A percentile compares a stretch with the other conserved stretches of the same genome.
Evolutionary conservation across 768 basidiomycete species (phyloP).

Genomic region (Russula compacta): DNA sequence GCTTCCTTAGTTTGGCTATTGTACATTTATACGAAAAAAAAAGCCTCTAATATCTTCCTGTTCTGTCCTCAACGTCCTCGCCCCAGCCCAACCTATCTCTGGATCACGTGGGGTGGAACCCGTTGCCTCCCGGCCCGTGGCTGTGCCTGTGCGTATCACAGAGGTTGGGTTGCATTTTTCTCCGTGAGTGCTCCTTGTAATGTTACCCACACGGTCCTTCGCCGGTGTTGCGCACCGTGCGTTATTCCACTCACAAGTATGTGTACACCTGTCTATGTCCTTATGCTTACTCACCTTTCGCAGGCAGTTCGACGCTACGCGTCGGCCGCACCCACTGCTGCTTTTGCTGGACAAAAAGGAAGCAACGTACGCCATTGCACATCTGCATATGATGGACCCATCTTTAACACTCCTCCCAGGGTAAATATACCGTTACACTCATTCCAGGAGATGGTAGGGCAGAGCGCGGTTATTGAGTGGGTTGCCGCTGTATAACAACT

Average conservation of each 20-base stretch:
- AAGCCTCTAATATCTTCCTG: background rate
- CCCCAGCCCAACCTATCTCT: too few relatives aligned
- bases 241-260: constrained; percentile 40
- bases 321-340: constrained; percentile 71
- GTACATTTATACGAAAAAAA: background rate
- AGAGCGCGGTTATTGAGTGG: constrained; percentile 3
- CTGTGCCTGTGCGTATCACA: background rate
- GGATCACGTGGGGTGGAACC: background rate
- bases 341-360: constrained; percentile 85
- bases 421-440: constrained; percentile 92
- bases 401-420: constrained; percentile 37
- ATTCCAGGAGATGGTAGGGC: constrained; percentile 90
- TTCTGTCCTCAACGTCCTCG: too few relatives aligned
- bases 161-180: constrained; percentile 20
- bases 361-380: constrained; percentile 54
- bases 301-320: constrained; percentile 59
- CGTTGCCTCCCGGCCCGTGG: constrained; percentile 4
- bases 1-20: background rate
- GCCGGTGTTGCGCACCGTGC: constrained; percentile 47
- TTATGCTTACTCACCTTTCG: constrained; percentile 11
- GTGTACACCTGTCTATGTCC: constrained; percentile 14
- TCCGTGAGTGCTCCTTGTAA: constrained; percentile 27
- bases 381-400: constrained; percentile 1
- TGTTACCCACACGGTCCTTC: constrained; percentile 55
- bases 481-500: constrained; percentile 16